Percentiles rank a stretch among this genome's conserved stretches.
phyloP scores from a whole-genome alignment of 345 rosid species.

The Populus tremula region DNA sequence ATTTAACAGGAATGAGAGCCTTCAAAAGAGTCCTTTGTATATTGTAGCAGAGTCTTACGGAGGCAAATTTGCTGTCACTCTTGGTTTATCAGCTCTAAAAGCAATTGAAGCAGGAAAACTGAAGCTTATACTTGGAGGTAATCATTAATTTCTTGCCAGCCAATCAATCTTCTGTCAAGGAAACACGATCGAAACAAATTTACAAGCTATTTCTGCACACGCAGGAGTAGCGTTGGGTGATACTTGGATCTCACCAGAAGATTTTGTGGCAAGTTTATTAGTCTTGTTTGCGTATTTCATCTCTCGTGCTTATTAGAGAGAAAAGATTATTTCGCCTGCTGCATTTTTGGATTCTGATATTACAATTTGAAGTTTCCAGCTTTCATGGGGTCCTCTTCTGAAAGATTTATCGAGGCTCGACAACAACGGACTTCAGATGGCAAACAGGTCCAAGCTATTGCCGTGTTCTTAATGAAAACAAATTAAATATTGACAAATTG shows the following conservation, averaged over 20 bases:
- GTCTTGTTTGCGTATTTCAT: background rate
- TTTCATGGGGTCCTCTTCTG: conserved; percentile 93
- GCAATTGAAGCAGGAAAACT: conserved; percentile 61
- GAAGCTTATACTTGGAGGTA: conserved; percentile 77
- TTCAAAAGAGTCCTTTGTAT: conserved; percentile 66
- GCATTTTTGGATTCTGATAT: background rate
- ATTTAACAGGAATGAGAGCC: conserved; percentile 39
- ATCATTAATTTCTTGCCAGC: background rate
- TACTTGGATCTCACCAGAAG: conserved; percentile 94
- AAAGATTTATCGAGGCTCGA: conserved; percentile 71
- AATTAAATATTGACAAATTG: background rate
- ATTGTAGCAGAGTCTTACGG: conserved; percentile 93
- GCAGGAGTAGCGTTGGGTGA: conserved; percentile 79
- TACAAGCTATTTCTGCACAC: background rate
- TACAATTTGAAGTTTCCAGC: conserved; percentile 32
- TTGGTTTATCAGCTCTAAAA: conserved; percentile 54
- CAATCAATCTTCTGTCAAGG: background rate
- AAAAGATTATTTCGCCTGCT: too few relatives aligned
- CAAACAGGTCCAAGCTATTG: conserved; percentile 47
- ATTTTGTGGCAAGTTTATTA: conserved; percentile 58
- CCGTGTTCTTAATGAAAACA: background rate
- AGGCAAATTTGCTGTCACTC: conserved; percentile 78
- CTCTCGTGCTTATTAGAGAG: too few relatives aligned
- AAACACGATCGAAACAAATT: background rate
- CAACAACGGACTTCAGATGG: conserved; percentile 40